Base-by-base conservation (phyloP, 495 filamentous ascomycete species). In the Aspergillus olivimuriae region DNA sequence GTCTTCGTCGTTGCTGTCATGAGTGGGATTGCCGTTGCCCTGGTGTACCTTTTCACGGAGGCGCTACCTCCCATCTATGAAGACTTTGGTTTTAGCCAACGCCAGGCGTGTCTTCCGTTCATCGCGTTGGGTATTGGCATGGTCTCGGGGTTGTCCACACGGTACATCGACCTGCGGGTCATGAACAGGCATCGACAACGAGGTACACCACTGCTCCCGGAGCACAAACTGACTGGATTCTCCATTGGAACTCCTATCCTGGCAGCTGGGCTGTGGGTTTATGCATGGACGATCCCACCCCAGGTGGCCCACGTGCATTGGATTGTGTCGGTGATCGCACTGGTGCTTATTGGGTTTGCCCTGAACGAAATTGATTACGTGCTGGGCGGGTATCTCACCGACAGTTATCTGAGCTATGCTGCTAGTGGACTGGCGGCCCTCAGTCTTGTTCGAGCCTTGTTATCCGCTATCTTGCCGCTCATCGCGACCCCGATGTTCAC, bases 21-120 rank as follows among this genome's bases (percentile, higher is more conserved):
- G 55, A 66, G 62, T 8, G 69, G 73, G 11, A 48, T 69, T 9
- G 65, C 66, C 18, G 70, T 68, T 47, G 72, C 66, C 2, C 55
- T 77, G n/a, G 68, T 78, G 24, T 80, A 77, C 41, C 70, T 78
- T 9, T 77, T 76, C 46, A 71, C 74, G 1, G 70, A 77, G 58
- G 69, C 69, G 1, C 49, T 77, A 0, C 65, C 63, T 1, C 60
- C 64, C 3, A 66, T 80, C 26, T 80, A 73, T 39, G 42, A 57
- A 15, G 53, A 53, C 0, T 67, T 73, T 49, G 70, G 67, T 4
- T 69, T 76, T 40, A 52, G 53, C 9, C 28, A 47, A 0, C 46
- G 60, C 14, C 59, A 67, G 8, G 53, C 72, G 0, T 78, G 74
- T 2, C 58, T 79, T 3, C 63, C 71, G 0, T 74, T 75, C 47